phyloP scores from a whole-genome alignment of 1,284 basidiomycete genomes.

The Cutaneotrichosporon cavernicola region DNA sequence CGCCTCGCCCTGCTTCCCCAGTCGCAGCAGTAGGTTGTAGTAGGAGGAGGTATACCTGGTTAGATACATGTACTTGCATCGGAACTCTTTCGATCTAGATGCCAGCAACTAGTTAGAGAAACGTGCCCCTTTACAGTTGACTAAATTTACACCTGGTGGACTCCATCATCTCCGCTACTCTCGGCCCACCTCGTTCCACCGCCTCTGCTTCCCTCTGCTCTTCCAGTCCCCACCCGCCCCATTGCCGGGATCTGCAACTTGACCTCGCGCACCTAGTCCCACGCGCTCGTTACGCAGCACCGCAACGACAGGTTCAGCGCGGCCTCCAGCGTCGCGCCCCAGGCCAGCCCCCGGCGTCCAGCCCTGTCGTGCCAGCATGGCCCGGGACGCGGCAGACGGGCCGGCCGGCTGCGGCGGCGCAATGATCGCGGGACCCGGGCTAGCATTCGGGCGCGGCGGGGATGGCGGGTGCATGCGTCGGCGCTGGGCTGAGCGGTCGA shows the following conservation, averaged over 20 bases:
- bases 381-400: slow-evolving; percentile 24
- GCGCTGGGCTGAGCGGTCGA: slow-evolving; percentile 48
- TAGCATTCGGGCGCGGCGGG: slow-evolving; percentile 20
- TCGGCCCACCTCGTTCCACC: slow-evolving; percentile 34
- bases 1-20: slow-evolving; percentile 72
- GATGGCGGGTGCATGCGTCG: slow-evolving; percentile 32
- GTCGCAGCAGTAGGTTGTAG: slow-evolving; percentile 24
- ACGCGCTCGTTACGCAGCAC: slow-evolving; percentile 34
- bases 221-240: slow-evolving; percentile 37
- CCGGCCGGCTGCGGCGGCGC: slow-evolving; percentile 13
- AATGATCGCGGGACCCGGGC: not conserved
- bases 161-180: not conserved
- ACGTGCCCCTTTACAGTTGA: not conserved
- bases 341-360: slow-evolving; percentile 44
- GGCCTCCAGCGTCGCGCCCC: slow-evolving; percentile 35
- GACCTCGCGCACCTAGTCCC: slow-evolving; percentile 37
- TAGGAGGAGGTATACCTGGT: not conserved
- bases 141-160: too few species aligned
- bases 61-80: slow-evolving; percentile 5
- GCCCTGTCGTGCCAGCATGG: slow-evolving; percentile 41
- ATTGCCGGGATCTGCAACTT: slow-evolving; percentile 13
- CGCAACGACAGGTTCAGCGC: slow-evolving; percentile 34
- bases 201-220: slow-evolving; percentile 31
- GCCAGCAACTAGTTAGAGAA: slow-evolving; percentile 2
- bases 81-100: not conserved